Conservation (phyloP, 768 basidiomycete species). For the Tulasnella sp. region DNA sequence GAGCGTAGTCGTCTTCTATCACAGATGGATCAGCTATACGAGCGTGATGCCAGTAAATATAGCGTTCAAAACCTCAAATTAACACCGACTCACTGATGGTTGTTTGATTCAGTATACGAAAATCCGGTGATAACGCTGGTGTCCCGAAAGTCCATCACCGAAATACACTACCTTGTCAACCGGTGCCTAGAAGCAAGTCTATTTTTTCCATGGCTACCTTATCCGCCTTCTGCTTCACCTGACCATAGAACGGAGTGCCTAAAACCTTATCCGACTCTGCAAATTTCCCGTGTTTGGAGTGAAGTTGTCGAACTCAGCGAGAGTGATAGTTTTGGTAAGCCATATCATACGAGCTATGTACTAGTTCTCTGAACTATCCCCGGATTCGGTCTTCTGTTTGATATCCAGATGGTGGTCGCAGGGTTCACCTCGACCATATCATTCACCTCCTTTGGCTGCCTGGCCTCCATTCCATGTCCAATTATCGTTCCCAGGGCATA, state of each 20-base stretch:
- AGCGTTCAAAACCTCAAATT: not conserved
- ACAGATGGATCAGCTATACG: conserved; percentile 55
- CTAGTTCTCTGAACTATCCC: conserved; percentile 8
- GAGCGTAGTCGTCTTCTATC: too few relatives aligned
- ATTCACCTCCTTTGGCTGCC: conserved; percentile 66
- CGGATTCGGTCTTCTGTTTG: not conserved
- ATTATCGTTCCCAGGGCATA: conserved; percentile 17
- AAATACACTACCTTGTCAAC: conserved; percentile 51
- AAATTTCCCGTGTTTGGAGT: conserved; percentile 55
- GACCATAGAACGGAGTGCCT: conserved; percentile 21
- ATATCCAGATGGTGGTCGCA: conserved; percentile 56
- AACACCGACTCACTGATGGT: not conserved
- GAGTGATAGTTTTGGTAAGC: conserved; percentile 63
- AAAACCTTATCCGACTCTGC: conserved; percentile 28
- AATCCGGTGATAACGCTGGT: conserved; percentile 67
- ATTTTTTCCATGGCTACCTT: too few relatives aligned
- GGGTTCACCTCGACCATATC: conserved; percentile 66
- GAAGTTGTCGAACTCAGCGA: conserved; percentile 64
- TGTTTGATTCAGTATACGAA: conserved; percentile 42
- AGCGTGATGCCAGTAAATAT: conserved; percentile 51
- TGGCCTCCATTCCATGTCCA: conserved; percentile 40
- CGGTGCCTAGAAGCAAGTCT: conserved; percentile 44
- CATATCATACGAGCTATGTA: conserved; percentile 13
- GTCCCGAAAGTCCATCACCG: conserved; percentile 55
- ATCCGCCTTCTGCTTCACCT: too few relatives aligned